Base-by-base conservation (phyloP, 2,329 filamentous ascomycete genomes). In the Colletotrichum shisoi region DNA sequence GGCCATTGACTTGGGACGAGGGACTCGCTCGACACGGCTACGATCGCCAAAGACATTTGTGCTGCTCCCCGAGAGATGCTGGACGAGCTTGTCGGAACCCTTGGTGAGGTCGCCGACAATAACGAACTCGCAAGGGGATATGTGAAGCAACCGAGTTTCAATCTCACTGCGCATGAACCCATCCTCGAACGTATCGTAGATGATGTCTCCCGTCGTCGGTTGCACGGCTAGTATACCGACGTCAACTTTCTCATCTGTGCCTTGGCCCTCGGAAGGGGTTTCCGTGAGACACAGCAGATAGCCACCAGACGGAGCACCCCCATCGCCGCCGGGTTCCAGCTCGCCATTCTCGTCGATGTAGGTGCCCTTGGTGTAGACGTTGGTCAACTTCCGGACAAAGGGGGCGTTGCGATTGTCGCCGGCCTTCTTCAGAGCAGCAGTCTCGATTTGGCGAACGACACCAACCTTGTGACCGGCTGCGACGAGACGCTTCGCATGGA, bases 101-200 rank as follows among this genome's bases (percentile, higher is more conserved):
- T 91, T 93, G 0, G 94, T 95, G 15, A 98, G 85, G 15, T 95
- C 89, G 15, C 95, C 95, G 1, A 99, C 92, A 51, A 99, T 91
- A 39, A 99, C 83, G 69, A 99, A 93, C 77, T 99, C 95, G 78
- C 94, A 97, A 0, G 95, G 95, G 0, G 94, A 93, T 71, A 99
- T 96, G 76, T 99, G 95, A 37, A 99, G 82, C 31, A 99, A 81
- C n/a, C 95, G 84, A 0, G 95, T 99, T 79, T 99, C 95, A 40
- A 99, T 91, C 76, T 99, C 95, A 73, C 90, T 93, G 56, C 95
- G 86, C 94, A 99, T 97, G 79, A 98, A 98, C 2, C 94, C 93
- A 74, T 99, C 95, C 72, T 98, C 93, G 72, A 99, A 99, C 67
- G 90, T 89, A 74, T 99, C 95, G 73, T 97, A 96, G 63, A 98